Evolutionary conservation across 495 filamentous ascomycete species (phyloP), one percentile per base, ranked within the genome.

Genomic region (Aspergillus olivimuriae): DNA sequence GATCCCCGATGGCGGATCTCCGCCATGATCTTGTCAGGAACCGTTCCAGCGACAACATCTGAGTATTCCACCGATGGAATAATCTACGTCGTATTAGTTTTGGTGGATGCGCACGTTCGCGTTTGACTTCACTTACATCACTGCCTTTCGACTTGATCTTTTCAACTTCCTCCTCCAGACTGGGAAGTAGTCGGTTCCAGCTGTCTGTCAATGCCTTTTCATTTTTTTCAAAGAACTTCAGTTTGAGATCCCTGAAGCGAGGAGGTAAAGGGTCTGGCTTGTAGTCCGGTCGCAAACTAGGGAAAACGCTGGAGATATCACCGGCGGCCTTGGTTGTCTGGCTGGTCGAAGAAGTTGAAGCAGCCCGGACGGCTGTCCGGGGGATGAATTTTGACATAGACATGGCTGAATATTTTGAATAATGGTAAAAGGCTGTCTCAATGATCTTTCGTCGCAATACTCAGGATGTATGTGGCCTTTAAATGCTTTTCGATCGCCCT

Each of bases 301-400:
- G 83, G 44, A 95, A 95, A 4, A 88, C 77, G 45, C 84, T 85
- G 0, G 86, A 88, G 39, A 95, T 94, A 57, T 92, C 83, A 4
- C 89, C 89, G 2, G 65, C 58, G 10, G 72, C 60, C 49, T 77
- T 78, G 46, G 58, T 68, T 19, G 59, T 63, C 32, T 58, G 56
- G 11, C 52, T 46, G 12, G 58, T 41, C 23, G 59, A 45, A 32
- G 65, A 57, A 2, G 63, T 66, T 17, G 65, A 66, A 18, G 61
- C 65, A 18, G 65, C 58, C 2, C 65, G 60, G 21, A 53, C 53
- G 34, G 61, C 55, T 4, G 58, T 51, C 44, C 54, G 63, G 9
- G 61, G 52, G 12, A 70, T 48, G 23, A 66, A 30, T 40, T 48
- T 62, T 40, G 59, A 65, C 44, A 66, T 51, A 5, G 58, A 44